Conservation (phyloP, 176 grass and related monocot species). For the Ananas comosus region DNA sequence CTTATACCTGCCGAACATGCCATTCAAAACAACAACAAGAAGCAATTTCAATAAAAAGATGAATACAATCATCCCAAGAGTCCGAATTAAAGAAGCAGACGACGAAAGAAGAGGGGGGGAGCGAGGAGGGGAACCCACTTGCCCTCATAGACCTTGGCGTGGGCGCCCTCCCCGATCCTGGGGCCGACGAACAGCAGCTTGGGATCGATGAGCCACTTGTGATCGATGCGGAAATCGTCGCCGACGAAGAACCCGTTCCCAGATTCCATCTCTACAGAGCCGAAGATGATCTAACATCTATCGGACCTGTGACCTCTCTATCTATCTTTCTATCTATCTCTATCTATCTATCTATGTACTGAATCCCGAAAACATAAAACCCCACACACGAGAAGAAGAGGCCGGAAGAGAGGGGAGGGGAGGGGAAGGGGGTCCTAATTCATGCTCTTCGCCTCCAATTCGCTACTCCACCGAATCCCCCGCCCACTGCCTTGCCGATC, state of each 20-base stretch:
- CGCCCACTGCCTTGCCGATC: too few species aligned
- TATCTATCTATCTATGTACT: not conserved
- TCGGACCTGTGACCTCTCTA: not conserved
- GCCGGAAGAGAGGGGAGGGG: too few species aligned
- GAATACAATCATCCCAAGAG: not conserved
- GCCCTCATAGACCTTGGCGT: constrained; percentile 95
- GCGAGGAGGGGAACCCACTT: constrained; percentile 44
- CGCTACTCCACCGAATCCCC: too few species aligned
- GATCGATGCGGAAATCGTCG: constrained; percentile 3
- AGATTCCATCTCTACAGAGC: constrained; percentile 8
- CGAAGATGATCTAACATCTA: constrained; percentile 8
- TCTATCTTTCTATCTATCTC: constrained; percentile 8
- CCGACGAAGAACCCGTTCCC: constrained; percentile 1
- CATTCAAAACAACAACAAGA: not conserved
- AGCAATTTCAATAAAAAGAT: not conserved
- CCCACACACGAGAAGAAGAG: too few species aligned
- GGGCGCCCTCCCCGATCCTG: constrained; percentile 95
- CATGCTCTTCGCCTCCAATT: too few species aligned
- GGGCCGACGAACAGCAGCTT: constrained; percentile 64
- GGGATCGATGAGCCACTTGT: constrained; percentile 90
- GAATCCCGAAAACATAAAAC: not conserved
- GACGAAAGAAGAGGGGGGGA: not conserved
- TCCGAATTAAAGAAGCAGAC: not conserved
- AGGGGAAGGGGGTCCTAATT: too few species aligned
- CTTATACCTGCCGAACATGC: constrained; percentile 49